Percentiles rank a stretch among this genome's conserved stretches.
These are phyloP conservation scores for Suillus hirtellus DNA, from an alignment of 768 basidiomycete genomes.

Conservation along the genomic window DNA sequence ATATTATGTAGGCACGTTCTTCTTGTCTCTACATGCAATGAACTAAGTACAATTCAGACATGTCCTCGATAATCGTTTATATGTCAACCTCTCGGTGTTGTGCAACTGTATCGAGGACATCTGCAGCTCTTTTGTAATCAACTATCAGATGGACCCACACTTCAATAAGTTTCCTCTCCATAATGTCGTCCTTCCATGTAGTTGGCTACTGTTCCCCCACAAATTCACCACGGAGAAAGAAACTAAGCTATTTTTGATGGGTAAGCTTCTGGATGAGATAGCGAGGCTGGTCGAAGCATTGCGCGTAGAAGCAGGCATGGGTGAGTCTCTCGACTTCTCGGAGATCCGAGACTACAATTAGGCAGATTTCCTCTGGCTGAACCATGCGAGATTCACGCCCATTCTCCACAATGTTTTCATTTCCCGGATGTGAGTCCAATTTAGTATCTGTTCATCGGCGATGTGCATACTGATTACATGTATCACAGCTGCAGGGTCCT, in stretches of 20 bases:
- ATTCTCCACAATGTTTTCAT: slow-evolving; percentile 40
- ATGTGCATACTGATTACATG: slow-evolving; percentile 3
- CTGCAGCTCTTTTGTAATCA: slow-evolving; percentile 42
- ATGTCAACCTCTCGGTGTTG: slow-evolving; percentile 48
- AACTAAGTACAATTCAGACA: slow-evolving; percentile 36
- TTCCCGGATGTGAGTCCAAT: slow-evolving; percentile 46
- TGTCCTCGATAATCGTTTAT: slow-evolving; percentile 36
- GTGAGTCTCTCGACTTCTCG: slow-evolving; percentile 20
- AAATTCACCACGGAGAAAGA: slow-evolving; percentile 19
- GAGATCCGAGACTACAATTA: not conserved
- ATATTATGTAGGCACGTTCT: not conserved
- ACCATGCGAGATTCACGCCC: slow-evolving; percentile 17
- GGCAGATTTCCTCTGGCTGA: slow-evolving; percentile 9
- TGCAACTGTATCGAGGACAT: slow-evolving; percentile 55
- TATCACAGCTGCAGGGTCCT: slow-evolving; percentile 46
- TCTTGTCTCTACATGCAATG: not conserved
- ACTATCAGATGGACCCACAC: slow-evolving; percentile 22
- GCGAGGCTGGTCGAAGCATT: slow-evolving; percentile 29
- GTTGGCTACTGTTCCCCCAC: slow-evolving; percentile 43
- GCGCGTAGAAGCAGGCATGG: slow-evolving; percentile 26
- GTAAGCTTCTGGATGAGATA: slow-evolving; percentile 21
- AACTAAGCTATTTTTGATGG: slow-evolving; percentile 4
- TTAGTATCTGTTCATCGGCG: not conserved
- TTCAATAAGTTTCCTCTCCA: slow-evolving; percentile 34
- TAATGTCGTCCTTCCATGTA: slow-evolving; percentile 51